Percentiles rank a stretch among this genome's conserved stretches.
phyloP scores from a whole-genome alignment of 306 rosid genomes.

The Trifolium subterraneum region DNA sequence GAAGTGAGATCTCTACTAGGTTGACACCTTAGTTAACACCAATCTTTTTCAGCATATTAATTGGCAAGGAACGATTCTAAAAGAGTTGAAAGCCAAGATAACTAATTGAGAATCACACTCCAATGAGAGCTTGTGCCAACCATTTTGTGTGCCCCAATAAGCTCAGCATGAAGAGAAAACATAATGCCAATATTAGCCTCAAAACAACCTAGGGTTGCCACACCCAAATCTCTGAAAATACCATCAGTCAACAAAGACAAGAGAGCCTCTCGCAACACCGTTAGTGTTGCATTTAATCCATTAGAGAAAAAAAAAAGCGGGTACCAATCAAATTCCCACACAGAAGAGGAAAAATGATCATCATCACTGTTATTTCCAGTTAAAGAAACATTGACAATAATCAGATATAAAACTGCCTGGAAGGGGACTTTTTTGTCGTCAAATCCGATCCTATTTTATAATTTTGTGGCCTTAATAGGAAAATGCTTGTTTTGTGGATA shows the following conservation, averaged over 20 bases:
- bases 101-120: background rate
- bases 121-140: background rate
- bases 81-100: background rate
- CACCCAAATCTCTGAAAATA: background rate
- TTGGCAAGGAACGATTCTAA: background rate
- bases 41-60: background rate
- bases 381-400: background rate
- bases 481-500: conserved; percentile 25
- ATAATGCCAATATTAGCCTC: background rate
- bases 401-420: background rate
- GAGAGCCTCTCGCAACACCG: background rate
- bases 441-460: background rate
- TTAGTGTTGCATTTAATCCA: background rate
- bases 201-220: background rate
- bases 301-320: background rate
- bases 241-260: background rate
- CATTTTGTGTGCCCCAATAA: background rate
- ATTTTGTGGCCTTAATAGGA: conserved; percentile 7
- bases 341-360: background rate
- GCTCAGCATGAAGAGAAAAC: background rate
- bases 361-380: background rate
- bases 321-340: background rate
- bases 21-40: background rate
- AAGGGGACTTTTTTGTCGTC: background rate
- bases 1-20: background rate